Percentiles rank a stretch among this genome's conserved stretches.
Conservation (phyloP, 768 basidiomycete genomes). For the Leccinum longicurvipes region DNA sequence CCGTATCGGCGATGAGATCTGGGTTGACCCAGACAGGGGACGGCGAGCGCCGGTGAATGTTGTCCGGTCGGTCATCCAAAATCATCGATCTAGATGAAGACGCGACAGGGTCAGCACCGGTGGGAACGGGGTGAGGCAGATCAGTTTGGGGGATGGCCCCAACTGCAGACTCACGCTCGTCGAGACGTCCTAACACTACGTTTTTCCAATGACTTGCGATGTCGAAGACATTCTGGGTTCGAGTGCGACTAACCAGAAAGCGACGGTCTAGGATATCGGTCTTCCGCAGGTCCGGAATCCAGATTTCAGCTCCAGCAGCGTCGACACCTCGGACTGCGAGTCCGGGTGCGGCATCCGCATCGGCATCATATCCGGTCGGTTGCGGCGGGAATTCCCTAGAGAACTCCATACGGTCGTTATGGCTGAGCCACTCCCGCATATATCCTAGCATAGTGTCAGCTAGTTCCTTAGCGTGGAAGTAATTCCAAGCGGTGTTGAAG, state of each 20-base stretch:
- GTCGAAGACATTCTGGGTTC: not conserved
- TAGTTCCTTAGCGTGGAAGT: not conserved
- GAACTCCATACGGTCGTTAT: not conserved
- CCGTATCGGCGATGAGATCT: no score
- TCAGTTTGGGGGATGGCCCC: no score
- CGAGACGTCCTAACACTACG: not conserved
- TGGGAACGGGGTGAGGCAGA: no score
- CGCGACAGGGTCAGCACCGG: no score
- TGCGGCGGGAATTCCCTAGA: not conserved
- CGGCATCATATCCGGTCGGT: not conserved
- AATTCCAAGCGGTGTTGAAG: not conserved
- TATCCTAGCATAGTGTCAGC: not conserved
- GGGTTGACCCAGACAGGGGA: no score
- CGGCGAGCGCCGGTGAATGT: no score
- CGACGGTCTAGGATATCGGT: not conserved
- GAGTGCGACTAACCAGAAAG: not conserved
- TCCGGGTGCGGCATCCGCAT: no score
- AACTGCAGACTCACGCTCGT: no score
- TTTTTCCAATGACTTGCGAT: not conserved
- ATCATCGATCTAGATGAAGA: no score
- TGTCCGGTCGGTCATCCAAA: no score
- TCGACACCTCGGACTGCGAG: no score
- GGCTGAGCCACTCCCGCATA: not conserved
- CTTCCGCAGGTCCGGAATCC: not conserved
- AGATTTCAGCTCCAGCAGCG: no score